phyloP scores from a whole-genome alignment of 73 alveolate genomes.

The Paramecium biaurelia region DNA sequence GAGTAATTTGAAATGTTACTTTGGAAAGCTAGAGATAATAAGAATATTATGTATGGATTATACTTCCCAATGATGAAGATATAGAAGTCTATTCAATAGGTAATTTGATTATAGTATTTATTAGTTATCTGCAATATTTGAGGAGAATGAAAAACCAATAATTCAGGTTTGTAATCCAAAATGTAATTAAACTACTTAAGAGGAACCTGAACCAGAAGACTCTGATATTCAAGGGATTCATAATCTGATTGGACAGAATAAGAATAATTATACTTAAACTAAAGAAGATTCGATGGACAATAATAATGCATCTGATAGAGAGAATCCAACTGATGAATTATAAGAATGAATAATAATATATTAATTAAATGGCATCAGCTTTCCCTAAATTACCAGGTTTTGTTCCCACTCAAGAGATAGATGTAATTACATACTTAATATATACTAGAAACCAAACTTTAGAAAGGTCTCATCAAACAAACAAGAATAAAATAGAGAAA shows the following conservation, averaged over 20 bases:
- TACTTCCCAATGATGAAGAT: background rate
- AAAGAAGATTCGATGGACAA: background rate
- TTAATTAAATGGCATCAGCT: constrained; percentile 65
- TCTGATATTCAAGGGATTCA: background rate
- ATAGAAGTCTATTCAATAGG: background rate
- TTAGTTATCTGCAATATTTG: background rate
- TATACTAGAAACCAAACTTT: constrained; percentile 64
- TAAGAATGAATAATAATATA: background rate
- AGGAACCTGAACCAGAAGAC: constrained; percentile 16
- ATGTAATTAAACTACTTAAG: background rate
- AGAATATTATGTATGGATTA: background rate
- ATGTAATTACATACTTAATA: constrained; percentile 51
- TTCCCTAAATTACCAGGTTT: constrained; percentile 90
- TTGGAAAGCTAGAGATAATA: background rate
- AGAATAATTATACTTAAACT: background rate
- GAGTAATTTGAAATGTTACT: background rate
- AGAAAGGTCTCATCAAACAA: constrained; percentile 70
- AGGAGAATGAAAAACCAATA: background rate
- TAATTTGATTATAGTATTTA: background rate
- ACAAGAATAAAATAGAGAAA: constrained; percentile 70
- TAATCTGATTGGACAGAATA: background rate
- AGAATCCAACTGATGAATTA: background rate
- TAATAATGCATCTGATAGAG: background rate
- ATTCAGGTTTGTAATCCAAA: background rate
- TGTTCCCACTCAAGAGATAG: constrained; percentile 79